Base-by-base conservation (phyloP, 768 basidiomycete species). In the Asterophora lycoperdoides region DNA sequence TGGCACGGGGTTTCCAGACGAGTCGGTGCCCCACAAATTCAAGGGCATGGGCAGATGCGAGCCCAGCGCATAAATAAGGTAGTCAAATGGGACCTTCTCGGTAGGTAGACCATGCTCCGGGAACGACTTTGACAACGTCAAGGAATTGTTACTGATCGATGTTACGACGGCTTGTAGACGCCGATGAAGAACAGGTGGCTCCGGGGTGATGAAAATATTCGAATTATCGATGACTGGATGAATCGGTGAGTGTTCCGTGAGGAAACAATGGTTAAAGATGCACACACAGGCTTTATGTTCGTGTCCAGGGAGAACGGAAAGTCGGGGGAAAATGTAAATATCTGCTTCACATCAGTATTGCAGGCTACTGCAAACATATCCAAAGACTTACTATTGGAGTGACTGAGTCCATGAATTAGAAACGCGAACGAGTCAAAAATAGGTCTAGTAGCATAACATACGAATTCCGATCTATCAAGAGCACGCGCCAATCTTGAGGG, bases 261-360 rank as follows among this genome's bases (percentile, higher is more conserved):
- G 23, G 23, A 23, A 23, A 3, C 23, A 23, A 23, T n/a, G n/a
- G 6, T 23, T 23, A 6, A 23, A 3, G 6, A 23, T 6, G 23
- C 23, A 64, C 75, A 52, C 47, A 79, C 78, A 84, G 18, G 80
- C 80, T 68, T 83, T 84, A 64, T 83, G 77, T 63, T 81, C 81
- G 55, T 83, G 78, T 15, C 77, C 75, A 36, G 79, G 70, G 4
- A 83, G 70, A 17, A 82, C 75, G n/a, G 80, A 74, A 43, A 76
- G 74, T 44, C 82, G 69, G 4, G 81, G 77, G 34, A 84, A 70
- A 26, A 78, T 75, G 60, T 84, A 86, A 1, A 82, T 70, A 54
- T 80, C 76, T 73, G 46, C 28, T 15, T 29, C 26, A 23, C 41
- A 49, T 33, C 40, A 36, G 30, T 23, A 11, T 10, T 23, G 23